These are phyloP conservation scores for Nemania sp. DNA, from an alignment of 2,329 filamentous ascomycete genomes.

Conservation along the genomic window DNA sequence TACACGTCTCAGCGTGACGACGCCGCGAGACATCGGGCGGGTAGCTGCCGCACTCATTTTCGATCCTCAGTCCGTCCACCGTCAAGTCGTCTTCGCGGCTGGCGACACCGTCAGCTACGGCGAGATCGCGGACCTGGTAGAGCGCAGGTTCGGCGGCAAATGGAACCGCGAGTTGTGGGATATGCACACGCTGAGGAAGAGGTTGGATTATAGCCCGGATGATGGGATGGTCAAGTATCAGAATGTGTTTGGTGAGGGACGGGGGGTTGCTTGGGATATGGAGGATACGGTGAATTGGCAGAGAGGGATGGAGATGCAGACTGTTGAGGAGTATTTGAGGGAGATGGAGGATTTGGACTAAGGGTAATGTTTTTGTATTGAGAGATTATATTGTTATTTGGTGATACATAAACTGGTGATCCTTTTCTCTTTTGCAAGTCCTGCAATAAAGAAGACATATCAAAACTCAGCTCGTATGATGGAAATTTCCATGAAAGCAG, in stretches of 20 bases:
- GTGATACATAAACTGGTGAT: no score
- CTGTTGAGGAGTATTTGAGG: conserved; percentile 44
- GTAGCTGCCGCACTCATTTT: conserved; percentile 61
- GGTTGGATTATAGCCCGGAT: conserved; percentile 47
- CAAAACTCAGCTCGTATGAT: no score
- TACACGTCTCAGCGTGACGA: conserved; percentile 64
- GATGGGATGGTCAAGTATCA: conserved; percentile 57
- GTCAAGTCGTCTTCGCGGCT: conserved; percentile 52
- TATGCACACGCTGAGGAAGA: conserved; percentile 44
- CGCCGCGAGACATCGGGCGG: conserved; percentile 64
- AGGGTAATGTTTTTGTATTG: background rate
- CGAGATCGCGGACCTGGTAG: conserved; percentile 52
- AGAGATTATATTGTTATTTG: no score
- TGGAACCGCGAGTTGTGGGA: conserved; percentile 51
- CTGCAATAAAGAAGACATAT: no score
- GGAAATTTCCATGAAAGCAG: no score
- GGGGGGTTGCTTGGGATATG: conserved; percentile 57
- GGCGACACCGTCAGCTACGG: conserved; percentile 59
- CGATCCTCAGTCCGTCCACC: conserved; percentile 39
- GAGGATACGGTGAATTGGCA: conserved; percentile 50
- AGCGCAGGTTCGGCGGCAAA: conserved; percentile 43
- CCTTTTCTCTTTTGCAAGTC: no score
- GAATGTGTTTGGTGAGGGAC: conserved; percentile 54
- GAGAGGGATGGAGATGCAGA: conserved; percentile 45
- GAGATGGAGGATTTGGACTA: conserved; percentile 21